These are phyloP conservation scores for Narthecium ossifragum DNA, from an alignment of 106 monocot species.

Conservation along the genomic window DNA sequence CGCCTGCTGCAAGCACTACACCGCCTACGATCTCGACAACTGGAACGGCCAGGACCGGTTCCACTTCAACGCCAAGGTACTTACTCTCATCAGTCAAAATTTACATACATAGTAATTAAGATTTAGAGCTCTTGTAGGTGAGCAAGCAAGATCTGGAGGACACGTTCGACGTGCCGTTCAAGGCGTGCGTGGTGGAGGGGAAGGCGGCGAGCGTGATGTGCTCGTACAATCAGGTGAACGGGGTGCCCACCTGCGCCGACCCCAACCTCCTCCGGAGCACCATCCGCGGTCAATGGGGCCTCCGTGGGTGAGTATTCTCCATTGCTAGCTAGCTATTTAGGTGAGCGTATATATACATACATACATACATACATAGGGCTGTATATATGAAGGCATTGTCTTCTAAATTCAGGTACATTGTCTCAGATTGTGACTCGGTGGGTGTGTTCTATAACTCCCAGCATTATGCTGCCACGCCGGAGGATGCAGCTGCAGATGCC, in stretches of 20 bases:
- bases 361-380: no score
- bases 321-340: background rate
- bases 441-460: constrained; percentile 83
- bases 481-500: constrained; percentile 80
- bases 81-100: background rate
- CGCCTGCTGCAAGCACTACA: constrained; percentile 94
- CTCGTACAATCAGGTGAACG: constrained; percentile 89
- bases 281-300: constrained; percentile 57
- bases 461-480: constrained; percentile 49
- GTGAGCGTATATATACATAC: background rate
- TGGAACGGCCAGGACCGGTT: constrained; percentile 58
- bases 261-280: constrained; percentile 39
- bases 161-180: constrained; percentile 71
- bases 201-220: constrained; percentile 74
- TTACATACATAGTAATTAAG: background rate
- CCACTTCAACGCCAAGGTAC: constrained; percentile 78
- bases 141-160: constrained; percentile 77
- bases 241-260: constrained; percentile 77
- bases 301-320: constrained; percentile 28
- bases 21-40: constrained; percentile 90
- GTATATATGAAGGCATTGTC: no score
- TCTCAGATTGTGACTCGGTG: constrained; percentile 95
- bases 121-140: no score
- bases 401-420: constrained; percentile 42
- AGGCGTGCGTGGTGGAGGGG: constrained; percentile 61